Evolutionary conservation across 2,329 filamentous ascomycete species (phyloP).

Genomic region (Biscogniauxia sp.): DNA sequence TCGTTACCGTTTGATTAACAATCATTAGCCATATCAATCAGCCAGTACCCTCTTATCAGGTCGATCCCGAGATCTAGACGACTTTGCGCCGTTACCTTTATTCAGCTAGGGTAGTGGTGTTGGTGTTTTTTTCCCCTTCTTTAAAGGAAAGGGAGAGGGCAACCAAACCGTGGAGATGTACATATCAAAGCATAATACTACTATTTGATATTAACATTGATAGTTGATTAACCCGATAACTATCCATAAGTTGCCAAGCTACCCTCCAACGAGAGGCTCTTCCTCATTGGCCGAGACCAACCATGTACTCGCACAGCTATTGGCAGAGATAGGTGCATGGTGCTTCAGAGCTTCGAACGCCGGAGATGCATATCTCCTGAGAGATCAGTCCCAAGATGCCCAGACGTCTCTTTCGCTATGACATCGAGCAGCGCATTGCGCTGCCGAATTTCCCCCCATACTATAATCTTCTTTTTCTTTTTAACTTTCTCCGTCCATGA

Average conservation of each 20-base stretch:
- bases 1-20: no score
- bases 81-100: no score
- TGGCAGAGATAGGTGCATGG: slow-evolving; percentile 12
- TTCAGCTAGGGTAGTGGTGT: no score
- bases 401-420: slow-evolving; percentile 3
- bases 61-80: no score
- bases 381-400: slow-evolving; percentile 7
- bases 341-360: slow-evolving; percentile 5
- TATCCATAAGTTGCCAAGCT: background rate
- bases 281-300: slow-evolving; percentile 18
- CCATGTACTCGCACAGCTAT: slow-evolving; percentile 13
- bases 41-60: no score
- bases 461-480: slow-evolving; percentile 2
- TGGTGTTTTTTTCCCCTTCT: no score
- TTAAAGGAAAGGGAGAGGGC: no score
- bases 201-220: no score
- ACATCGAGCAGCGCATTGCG: slow-evolving; percentile 1
- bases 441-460: slow-evolving; percentile 3
- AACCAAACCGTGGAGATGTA: no score
- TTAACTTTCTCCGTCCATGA: background rate
- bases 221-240: background rate
- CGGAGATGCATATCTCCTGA: slow-evolving; percentile 29
- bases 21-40: no score
- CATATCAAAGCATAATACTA: no score
- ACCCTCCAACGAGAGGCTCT: slow-evolving; percentile 15